Evolutionary conservation across 345 rosid species (phyloP), one percentile per base, ranked within the genome.

Genomic region (Salix udensis): DNA sequence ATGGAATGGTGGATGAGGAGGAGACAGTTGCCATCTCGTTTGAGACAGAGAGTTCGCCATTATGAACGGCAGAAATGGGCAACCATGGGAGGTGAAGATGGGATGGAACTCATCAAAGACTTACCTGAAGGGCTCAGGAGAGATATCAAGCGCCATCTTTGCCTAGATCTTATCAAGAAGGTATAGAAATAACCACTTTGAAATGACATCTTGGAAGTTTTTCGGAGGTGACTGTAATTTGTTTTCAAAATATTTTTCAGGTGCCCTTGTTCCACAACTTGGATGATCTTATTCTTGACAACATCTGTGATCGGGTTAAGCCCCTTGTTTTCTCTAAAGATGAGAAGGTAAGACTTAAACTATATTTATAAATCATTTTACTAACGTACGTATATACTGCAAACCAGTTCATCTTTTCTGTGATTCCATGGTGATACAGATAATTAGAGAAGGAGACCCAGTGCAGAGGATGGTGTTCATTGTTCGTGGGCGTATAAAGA

Each of bases 1-100:
- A 82, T 95, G 84, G 97, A 91, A 72, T 90, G 97, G 97, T 95
- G 97, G 98, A 92, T 92, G 98, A 87, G 85, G 73, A 79, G 97
- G 69, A 85, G 98, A 80, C 98, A 95, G 84, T 77, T 95, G 69
- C 97, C 98, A 14, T 90, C 93, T 31, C 79, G 84, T 67, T 77
- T 92, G 80, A 85, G 97, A 76, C 88, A 86, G 52, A 84, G 98
- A 83, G 97, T 94, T 19, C 91, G 95, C 52, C 92, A 87, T 77
- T 94, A 77, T 36, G 97, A 92, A 64, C 83, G 84, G 65, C 94
- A 92, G 65, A 90, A 86, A 67, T 94, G 98, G 95, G 80, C 82
- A 10, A 76, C 84, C 42, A 85, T 86, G 88, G 98, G 94, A 74
- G 97, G 91, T 7, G 92, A 91, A 79, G 91, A 90, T 52, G 98